Percentiles rank a stretch among this genome's conserved stretches.
phyloP scores from a whole-genome alignment of 257 asterid genomes.

The Parsonsia alboflavescens region DNA sequence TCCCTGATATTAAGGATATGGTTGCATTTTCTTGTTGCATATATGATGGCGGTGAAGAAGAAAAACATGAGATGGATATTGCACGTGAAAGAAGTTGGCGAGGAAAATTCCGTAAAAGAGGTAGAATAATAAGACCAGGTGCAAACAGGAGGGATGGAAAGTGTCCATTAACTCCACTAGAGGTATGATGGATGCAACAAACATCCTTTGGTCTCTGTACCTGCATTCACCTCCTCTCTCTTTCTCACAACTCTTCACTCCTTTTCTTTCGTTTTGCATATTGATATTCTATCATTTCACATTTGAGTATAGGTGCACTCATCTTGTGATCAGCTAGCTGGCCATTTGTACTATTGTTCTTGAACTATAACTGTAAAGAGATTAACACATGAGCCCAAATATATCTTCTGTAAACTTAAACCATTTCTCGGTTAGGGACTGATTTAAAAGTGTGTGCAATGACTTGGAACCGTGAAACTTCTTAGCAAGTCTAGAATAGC shows the following conservation, averaged over 20 bases:
- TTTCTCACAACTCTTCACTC: background rate
- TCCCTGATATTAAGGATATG: conserved; percentile 66
- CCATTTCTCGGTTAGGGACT: background rate
- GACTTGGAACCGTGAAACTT: background rate
- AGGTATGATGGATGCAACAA: conserved; percentile 42
- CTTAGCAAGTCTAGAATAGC: background rate
- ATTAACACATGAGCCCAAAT: background rate
- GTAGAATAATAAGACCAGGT: conserved; percentile 90
- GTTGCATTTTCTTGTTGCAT: conserved; percentile 97
- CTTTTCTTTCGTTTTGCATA: background rate
- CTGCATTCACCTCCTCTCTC: too few species aligned
- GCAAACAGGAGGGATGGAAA: conserved; percentile 93
- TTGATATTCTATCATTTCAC: background rate
- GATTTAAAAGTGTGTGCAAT: background rate
- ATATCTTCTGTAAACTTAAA: background rate
- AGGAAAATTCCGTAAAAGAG: conserved; percentile 89
- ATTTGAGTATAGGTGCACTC: background rate
- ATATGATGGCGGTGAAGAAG: conserved; percentile 96
- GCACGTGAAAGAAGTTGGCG: conserved; percentile 99
- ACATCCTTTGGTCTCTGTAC: background rate
- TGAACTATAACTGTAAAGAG: background rate
- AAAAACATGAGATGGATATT: conserved; percentile 86
- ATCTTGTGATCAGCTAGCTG: background rate
- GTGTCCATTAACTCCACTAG: conserved; percentile 94
- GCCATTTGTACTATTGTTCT: background rate